Base-by-base conservation (phyloP, 306 rosid species). In the Ochetophila trinervis region DNA sequence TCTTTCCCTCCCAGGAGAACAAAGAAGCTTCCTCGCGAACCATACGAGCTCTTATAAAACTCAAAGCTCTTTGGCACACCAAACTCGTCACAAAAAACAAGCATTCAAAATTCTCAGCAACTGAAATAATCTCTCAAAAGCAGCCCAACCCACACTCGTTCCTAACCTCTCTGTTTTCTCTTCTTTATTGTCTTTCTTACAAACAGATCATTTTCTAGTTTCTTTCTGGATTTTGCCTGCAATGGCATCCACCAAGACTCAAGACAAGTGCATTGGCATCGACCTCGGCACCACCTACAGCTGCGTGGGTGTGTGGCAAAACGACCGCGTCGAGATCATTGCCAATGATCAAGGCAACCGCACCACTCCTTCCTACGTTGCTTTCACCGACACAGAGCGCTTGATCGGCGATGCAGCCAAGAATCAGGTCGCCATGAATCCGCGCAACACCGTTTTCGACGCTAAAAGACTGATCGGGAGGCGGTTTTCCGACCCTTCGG, bases 281-380 rank as follows among this genome's bases (percentile, higher is more conserved):
- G 86, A 82, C 47, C 80, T 82, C 5, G 86, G 86, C 57, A 82
- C 86, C 37, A 82, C 86, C 62, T 82, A 82, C 75, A 81, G 86
- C 37, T 81, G 86, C 62, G 86, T 81, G 2, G 86, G 80, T 0
- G 82, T 81, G 6, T 81, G 82, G 86, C 86, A 77, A 32, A 81
- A 77, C 54, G 86, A 81, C 45, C 82, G 86, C 10, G 86, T 81
- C 0, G 86, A 80, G 85, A 80, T 80, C 74, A 76, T 80, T 20
- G 82, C 85, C 61, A 80, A 80, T 6, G 85, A 80, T 34, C 86
- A 81, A 49, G 86, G 86, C 63, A 81, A 81, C 69, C 35, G 86
- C n/a, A 81, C 86, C 6, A 81, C 86, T 1, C 86, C 86, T 45
- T 81, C 85, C 42, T 81, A 77, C 4, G 85, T 81, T 0, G 85